phyloP scores from a whole-genome alignment of 306 rosid genomes.

The Medicago lupulina region DNA sequence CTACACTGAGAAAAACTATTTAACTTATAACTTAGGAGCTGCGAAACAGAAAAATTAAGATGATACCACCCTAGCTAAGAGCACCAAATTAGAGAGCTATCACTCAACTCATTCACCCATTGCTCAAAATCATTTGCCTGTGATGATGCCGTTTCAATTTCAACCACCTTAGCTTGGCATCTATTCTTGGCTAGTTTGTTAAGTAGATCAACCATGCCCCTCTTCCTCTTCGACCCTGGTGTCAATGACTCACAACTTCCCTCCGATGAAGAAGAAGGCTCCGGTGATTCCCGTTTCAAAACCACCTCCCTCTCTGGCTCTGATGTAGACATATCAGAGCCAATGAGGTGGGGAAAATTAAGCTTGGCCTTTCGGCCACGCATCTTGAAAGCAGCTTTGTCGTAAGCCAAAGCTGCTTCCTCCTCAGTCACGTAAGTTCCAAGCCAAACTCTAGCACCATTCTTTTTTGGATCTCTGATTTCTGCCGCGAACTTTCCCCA shows the following conservation, averaged over 20 bases:
- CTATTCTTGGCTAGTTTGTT: slow-evolving; percentile 41
- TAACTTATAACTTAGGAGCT: neutral
- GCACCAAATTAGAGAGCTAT: neutral
- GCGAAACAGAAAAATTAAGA: neutral
- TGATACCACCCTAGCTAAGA: neutral
- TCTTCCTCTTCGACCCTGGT: slow-evolving; percentile 28
- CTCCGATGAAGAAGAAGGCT: neutral
- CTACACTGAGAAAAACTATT: slow-evolving; percentile 20
- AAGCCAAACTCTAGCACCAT: slow-evolving; percentile 65
- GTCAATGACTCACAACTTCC: neutral
- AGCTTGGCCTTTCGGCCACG: slow-evolving; percentile 69
- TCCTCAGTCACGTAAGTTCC: slow-evolving; percentile 63
- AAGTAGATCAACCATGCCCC: slow-evolving; percentile 22
- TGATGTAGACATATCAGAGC: neutral
- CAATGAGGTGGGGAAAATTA: slow-evolving; percentile 57
- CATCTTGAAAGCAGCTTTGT: slow-evolving; percentile 69
- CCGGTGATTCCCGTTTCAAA: neutral
- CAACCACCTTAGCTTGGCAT: neutral
- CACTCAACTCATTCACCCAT: slow-evolving; percentile 32
- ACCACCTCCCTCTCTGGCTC: neutral
- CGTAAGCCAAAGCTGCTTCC: slow-evolving; percentile 72
- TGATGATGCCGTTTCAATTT: neutral
- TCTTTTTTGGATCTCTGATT: slow-evolving; percentile 50
- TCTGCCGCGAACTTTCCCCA: slow-evolving; percentile 73
- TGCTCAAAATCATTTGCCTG: neutral